Percentiles rank a stretch among this genome's conserved stretches.
These are phyloP conservation scores for Pisolithus marmoratus DNA, from an alignment of 768 basidiomycete species.

Conservation along the genomic window DNA sequence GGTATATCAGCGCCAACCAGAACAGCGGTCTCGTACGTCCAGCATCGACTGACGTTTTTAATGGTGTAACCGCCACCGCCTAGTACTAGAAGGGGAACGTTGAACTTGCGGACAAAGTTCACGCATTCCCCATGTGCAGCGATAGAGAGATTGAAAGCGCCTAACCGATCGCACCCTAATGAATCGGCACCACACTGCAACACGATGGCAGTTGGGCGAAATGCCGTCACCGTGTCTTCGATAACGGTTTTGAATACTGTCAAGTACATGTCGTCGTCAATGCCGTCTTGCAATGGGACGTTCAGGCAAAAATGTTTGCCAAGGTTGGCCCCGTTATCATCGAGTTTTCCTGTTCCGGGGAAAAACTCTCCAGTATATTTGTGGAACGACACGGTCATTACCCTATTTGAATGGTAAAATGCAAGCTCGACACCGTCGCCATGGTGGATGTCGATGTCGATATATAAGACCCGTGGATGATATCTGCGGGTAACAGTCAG, in stretches of 20 bases:
- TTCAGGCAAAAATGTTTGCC: slow-evolving; percentile 96
- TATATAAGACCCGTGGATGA: slow-evolving; percentile 92
- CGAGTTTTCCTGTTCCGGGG: slow-evolving; percentile 92
- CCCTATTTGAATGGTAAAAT: slow-evolving; percentile 96
- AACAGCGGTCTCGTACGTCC: slow-evolving; percentile 97
- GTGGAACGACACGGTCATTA: slow-evolving; percentile 98
- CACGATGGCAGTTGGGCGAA: slow-evolving; percentile 86
- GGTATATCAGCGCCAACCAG: slow-evolving; percentile 80
- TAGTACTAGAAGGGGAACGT: slow-evolving; percentile 83
- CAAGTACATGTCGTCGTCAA: slow-evolving; percentile 96
- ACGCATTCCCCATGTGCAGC: slow-evolving; percentile 98
- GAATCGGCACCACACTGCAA: slow-evolving; percentile 97
- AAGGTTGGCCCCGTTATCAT: slow-evolving; percentile 81
- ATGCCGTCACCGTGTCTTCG: slow-evolving; percentile 86
- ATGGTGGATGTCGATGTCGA: slow-evolving; percentile 99
- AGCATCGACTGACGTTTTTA: slow-evolving; percentile 96
- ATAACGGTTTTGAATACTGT: slow-evolving; percentile 94
- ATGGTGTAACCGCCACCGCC: slow-evolving; percentile 98
- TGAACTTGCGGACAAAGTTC: slow-evolving; percentile 90
- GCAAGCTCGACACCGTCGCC: slow-evolving; percentile 98
- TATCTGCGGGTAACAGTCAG: slow-evolving; percentile 46
- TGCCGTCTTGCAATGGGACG: slow-evolving; percentile 91
- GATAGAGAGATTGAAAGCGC: slow-evolving; percentile 96
- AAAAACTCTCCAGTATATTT: slow-evolving; percentile 99
- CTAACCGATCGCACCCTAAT: slow-evolving; percentile 88